Conservation (phyloP, 2,329 filamentous ascomycete species). For the Endothia cerciana region DNA sequence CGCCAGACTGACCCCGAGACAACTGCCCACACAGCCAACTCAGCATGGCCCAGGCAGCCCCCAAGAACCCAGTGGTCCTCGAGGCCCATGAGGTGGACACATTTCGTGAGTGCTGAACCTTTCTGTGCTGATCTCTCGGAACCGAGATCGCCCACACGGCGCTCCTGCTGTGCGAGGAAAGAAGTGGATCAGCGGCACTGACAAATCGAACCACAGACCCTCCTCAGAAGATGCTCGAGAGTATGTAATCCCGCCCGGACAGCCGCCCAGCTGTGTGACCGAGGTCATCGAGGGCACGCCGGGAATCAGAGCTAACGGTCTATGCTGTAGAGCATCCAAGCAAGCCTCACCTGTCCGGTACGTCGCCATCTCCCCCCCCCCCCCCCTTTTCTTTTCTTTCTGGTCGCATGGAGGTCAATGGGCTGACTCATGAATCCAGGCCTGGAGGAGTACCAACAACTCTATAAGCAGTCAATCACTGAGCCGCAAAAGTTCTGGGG, state of each 20-base stretch:
- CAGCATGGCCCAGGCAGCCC: conserved; percentile 50
- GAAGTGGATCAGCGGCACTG: conserved; percentile 32
- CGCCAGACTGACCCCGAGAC: conserved; percentile 28
- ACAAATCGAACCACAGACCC: conserved; percentile 50
- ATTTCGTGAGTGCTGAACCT: conserved; percentile 56
- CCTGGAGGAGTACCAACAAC: conserved; percentile 67
- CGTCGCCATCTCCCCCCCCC: neutral
- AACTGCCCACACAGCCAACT: conserved; percentile 15
- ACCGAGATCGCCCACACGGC: neutral
- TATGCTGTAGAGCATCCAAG: conserved; percentile 65
- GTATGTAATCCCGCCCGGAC: conserved; percentile 49
- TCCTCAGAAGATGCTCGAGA: conserved; percentile 68
- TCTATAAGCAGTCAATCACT: conserved; percentile 85
- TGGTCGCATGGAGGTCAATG: neutral
- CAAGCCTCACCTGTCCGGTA: conserved; percentile 69
- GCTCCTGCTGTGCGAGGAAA: neutral
- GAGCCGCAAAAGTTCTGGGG: conserved; percentile 91
- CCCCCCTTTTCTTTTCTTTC: neutral
- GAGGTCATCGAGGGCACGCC: conserved; percentile 27
- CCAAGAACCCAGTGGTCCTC: conserved; percentile 64
- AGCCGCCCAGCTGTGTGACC: neutral
- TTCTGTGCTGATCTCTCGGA: neutral
- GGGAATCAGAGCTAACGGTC: conserved; percentile 39
- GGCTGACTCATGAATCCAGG: conserved; percentile 43
- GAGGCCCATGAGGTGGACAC: conserved; percentile 80